Evolutionary conservation across 176 grass and related monocot species (phyloP), one percentile per base, ranked within the genome.

Genomic region (Cenchrus fungigraminus): DNA sequence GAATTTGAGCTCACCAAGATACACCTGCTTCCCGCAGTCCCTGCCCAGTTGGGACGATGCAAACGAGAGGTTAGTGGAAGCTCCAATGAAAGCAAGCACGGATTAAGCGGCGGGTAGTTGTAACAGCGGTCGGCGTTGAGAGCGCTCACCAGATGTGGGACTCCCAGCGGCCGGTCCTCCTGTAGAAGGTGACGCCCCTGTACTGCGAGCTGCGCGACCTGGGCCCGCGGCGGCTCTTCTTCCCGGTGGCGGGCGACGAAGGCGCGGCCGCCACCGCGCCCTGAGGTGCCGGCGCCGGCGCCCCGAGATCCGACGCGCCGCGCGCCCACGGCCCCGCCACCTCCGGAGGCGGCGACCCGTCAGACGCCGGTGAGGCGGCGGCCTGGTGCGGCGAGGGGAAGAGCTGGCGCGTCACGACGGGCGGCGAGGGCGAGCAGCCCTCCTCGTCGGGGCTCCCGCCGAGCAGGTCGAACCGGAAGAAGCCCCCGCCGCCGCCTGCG

Each of bases 21-120:
- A 97, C 43, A 97, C 90, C 75, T 97, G 95, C 86, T 97, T 97
- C 73, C 95, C 92, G 69, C 92, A 94, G 82, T 97, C 92, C 95
- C 95, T 97, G 84, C 56, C 22, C 28, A 84, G 83, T 86, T 53
- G 71, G 52, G 8, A 89, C 1, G 20, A 67, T 0, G 53, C 54
- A 79, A 84, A 70, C 71, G 42, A 71, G 20, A 69, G 29, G 51
- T 85, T 92, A 79, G 66, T 46, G 22, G 8, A 51, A 80, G n/a
- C 31, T 25, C 49, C 49, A 57, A 76, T 40, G 45, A 19, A 65
- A 22, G 19, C 7, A 79, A 58, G 37, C 55, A 75, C 3, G 9
- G 55, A 43, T 73, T 51, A 59, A 65, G 17, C 14, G 16, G 40
- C 19, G 64, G 17, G 65, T 56, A 56, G 12, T 4, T 0, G 37